phyloP scores from a whole-genome alignment of 495 filamentous ascomycete species.

The Xylaria intraflava region DNA sequence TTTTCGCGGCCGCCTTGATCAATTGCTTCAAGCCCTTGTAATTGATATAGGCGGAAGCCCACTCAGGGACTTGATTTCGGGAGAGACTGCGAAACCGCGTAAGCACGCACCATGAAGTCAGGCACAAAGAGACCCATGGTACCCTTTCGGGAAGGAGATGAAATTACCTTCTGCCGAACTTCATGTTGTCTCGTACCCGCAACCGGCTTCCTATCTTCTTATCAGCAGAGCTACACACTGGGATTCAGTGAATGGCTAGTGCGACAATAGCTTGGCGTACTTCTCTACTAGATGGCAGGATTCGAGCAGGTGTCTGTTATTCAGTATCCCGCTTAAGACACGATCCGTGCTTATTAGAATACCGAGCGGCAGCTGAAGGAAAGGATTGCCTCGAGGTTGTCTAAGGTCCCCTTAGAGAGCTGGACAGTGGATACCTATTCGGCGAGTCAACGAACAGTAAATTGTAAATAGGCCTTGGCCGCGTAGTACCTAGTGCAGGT shows the following conservation, averaged over 20 bases:
- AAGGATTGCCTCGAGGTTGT: not conserved
- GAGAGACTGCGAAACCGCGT: constrained; percentile 52
- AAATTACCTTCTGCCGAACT: constrained; percentile 66
- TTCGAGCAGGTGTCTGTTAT: not conserved
- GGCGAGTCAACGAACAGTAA: not conserved
- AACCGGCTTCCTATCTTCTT: not conserved
- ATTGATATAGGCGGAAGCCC: constrained; percentile 87
- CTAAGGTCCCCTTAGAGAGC: not conserved
- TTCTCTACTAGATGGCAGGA: not conserved
- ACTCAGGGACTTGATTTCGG: constrained; percentile 94
- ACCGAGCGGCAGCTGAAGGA: not conserved
- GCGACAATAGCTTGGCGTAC: not conserved
- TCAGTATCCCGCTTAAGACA: not conserved
- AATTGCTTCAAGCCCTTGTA: constrained; percentile 95
- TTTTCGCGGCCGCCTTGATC: constrained; percentile 67
- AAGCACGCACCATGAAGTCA: constrained; percentile 4
- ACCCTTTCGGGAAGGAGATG: not conserved
- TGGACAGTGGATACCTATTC: no score
- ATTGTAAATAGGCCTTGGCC: not conserved
- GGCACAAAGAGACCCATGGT: not conserved
- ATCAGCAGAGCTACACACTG: not conserved
- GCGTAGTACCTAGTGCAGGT: not conserved
- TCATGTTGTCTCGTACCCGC: constrained; percentile 48
- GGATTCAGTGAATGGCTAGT: not conserved
- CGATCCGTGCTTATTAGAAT: not conserved